A percentile compares a stretch with the other conserved stretches of the same genome.
Conservation (phyloP, 177 flowering plant species). For the Vitis hybrid region DNA sequence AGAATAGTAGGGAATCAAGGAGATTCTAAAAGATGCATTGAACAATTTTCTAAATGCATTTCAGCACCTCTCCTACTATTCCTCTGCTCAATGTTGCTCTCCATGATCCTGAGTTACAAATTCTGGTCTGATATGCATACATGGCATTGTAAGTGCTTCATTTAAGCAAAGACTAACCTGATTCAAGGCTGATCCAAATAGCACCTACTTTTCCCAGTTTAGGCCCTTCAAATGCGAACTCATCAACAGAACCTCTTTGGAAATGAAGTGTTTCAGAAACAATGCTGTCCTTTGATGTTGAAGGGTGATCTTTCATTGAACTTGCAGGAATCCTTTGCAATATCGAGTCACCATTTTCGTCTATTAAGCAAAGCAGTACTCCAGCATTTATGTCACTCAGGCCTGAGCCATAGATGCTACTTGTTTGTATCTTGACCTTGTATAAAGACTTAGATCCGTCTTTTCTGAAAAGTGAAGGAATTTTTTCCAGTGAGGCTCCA, state of each 20-base stretch:
- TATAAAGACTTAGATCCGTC: slow-evolving; percentile 39
- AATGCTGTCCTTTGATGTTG: slow-evolving; percentile 18
- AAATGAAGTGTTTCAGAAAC: slow-evolving; percentile 36
- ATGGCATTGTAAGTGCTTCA: background rate
- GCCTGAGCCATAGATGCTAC: slow-evolving; percentile 57
- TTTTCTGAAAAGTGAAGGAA: slow-evolving; percentile 8
- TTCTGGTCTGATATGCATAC: background rate
- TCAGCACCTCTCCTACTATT: background rate
- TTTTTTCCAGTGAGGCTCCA: slow-evolving; percentile 25
- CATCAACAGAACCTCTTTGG: slow-evolving; percentile 71
- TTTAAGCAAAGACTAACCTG: slow-evolving; percentile 47
- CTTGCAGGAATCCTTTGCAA: slow-evolving; percentile 61
- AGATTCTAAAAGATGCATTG: no score
- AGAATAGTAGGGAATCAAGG: background rate
- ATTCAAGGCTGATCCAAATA: slow-evolving; percentile 77
- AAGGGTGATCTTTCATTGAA: slow-evolving; percentile 13
- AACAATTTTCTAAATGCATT: background rate
- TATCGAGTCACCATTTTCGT: slow-evolving; percentile 65
- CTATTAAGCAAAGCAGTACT: slow-evolving; percentile 68
- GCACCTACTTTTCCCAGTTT: slow-evolving; percentile 57
- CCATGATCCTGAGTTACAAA: background rate
- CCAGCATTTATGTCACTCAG: slow-evolving; percentile 63
- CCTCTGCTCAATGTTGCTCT: no score
- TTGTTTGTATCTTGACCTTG: slow-evolving; percentile 55
- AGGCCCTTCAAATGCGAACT: slow-evolving; percentile 65